Percentiles rank a stretch among this genome's conserved stretches.
Conservation (phyloP, 768 basidiomycete genomes). For the Tricholoma sp. region DNA sequence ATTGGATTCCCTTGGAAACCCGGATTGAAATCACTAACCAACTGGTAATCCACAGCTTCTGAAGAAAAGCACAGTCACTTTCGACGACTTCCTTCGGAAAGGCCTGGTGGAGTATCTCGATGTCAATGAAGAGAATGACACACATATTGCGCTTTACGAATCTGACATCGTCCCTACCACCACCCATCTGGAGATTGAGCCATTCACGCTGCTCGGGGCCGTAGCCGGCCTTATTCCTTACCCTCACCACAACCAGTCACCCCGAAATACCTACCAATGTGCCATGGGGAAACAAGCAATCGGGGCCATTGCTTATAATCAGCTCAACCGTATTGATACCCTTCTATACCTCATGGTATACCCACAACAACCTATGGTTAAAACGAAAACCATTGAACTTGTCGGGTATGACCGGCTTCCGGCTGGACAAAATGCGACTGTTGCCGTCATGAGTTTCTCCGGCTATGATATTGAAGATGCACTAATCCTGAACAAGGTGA, state of each 20-base stretch:
- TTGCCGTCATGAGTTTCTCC: slow-evolving; percentile 99
- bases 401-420: slow-evolving; percentile 95
- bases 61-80: slow-evolving; percentile 71
- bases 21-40: slow-evolving; percentile 5
- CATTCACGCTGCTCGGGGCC: slow-evolving; percentile 94
- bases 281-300: slow-evolving; percentile 99
- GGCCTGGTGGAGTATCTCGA: slow-evolving; percentile 98
- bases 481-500: slow-evolving; percentile 87
- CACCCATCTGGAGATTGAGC: slow-evolving; percentile 97
- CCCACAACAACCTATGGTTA: slow-evolving; percentile 99
- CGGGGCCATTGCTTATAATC: slow-evolving; percentile 97
- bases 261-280: slow-evolving; percentile 98
- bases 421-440: slow-evolving; percentile 96
- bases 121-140: slow-evolving; percentile 99
- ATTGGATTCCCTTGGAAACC: slow-evolving; percentile 20
- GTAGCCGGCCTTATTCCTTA: slow-evolving; percentile 99
- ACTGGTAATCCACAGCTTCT: slow-evolving; percentile 48
- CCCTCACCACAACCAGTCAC: slow-evolving; percentile 99
- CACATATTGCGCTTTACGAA: slow-evolving; percentile 94
- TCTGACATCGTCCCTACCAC: slow-evolving; percentile 73
- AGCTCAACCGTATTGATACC: slow-evolving; percentile 96
- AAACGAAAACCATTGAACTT: slow-evolving; percentile 96
- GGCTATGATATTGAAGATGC: slow-evolving; percentile 99
- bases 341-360: slow-evolving; percentile 97
- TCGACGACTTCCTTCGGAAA: slow-evolving; percentile 89